These are phyloP conservation scores for Penicillium brevicompactum DNA, from an alignment of 2,329 filamentous ascomycete genomes.

Conservation along the genomic window DNA sequence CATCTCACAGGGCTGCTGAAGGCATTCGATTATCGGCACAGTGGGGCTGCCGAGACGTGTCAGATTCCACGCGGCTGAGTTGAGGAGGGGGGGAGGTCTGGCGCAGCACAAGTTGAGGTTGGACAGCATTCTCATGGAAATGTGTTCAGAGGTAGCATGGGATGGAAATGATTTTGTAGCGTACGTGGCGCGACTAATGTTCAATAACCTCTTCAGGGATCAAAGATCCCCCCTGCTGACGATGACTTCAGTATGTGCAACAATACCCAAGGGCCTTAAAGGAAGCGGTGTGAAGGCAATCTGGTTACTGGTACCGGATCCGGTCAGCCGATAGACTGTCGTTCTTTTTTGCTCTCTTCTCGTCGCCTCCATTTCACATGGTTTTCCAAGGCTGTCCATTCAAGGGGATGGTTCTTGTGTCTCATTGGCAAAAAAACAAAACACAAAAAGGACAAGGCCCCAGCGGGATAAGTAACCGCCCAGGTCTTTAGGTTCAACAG, in stretches of 20 bases:
- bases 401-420: slow-evolving; percentile 6
- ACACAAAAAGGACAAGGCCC: slow-evolving; percentile 4
- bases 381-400: slow-evolving; percentile 13
- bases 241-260: slow-evolving; percentile 26
- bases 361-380: slow-evolving; percentile 33
- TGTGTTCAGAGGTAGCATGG: slow-evolving; percentile 18
- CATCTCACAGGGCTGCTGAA: slow-evolving; percentile 80
- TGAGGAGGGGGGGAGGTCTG: not conserved
- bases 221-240: slow-evolving; percentile 23
- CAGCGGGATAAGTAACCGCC: slow-evolving; percentile 8
- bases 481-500: slow-evolving; percentile 11
- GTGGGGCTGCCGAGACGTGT: slow-evolving; percentile 57
- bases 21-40: slow-evolving; percentile 86
- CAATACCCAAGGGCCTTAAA: slow-evolving; percentile 17
- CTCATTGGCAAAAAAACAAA: slow-evolving; percentile 13
- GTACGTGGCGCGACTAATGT: slow-evolving; percentile 6
- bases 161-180: slow-evolving; percentile 15
- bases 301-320: slow-evolving; percentile 13
- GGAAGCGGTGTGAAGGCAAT: slow-evolving; percentile 17
- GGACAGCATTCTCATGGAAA: slow-evolving; percentile 28
- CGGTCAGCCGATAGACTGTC: slow-evolving; percentile 27
- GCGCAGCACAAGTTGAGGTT: slow-evolving; percentile 16
- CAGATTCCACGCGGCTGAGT: slow-evolving; percentile 27
- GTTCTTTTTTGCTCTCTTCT: not conserved
- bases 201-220: slow-evolving; percentile 3